Evolutionary conservation across 2,329 filamentous ascomycete species (phyloP), one percentile per base, ranked within the genome.

Genomic region (Calonectria multiphialidica): DNA sequence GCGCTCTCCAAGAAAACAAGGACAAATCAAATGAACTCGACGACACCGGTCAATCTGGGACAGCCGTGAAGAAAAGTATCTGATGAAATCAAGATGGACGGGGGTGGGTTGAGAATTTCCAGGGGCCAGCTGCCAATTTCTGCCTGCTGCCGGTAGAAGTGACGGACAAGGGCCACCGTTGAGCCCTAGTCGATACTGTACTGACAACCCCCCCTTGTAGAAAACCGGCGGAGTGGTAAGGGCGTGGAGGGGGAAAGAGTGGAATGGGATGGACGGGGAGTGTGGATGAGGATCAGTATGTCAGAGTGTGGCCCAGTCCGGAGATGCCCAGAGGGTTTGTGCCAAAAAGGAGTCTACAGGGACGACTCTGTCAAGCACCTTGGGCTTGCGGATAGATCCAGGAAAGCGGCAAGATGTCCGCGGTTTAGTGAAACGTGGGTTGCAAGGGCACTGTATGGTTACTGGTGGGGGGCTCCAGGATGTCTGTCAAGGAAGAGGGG

Each of bases 401-500:
- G 72, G 68, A 74, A 63, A 72, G 65, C 67, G 69, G 72, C 67
- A 76, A 71, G 70, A 70, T 64, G 63, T 72, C 67, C 68, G 66
- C 70, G 55, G 68, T 49, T 65, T 74, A 70, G 69, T 71, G 73
- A 74, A 77, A 75, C 57, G 73, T 68, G 55, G 74, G 71, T 74
- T 79, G 74, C 72, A 74, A 77, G 72, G 69, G 69, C 53, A 55
- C 66, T 71, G 66, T 73, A 61, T 70, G 68, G 69, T 75, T 64
- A 67, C 67, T 71, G 69, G 70, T 74, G 73, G 73, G 76, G 73
- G 71, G 76, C 66, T 64, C 61, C 49, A 49, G 61, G 68, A 73
- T 77, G 68, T 67, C 72, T 72, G 74, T 79, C 72, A 67, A 72
- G 70, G 40, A 75, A 67, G 73, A 78, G 72, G 73, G 74, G 74